Evolutionary conservation across 208 protist species (phyloP).

Genomic region (Wallacemonas rigidus): DNA sequence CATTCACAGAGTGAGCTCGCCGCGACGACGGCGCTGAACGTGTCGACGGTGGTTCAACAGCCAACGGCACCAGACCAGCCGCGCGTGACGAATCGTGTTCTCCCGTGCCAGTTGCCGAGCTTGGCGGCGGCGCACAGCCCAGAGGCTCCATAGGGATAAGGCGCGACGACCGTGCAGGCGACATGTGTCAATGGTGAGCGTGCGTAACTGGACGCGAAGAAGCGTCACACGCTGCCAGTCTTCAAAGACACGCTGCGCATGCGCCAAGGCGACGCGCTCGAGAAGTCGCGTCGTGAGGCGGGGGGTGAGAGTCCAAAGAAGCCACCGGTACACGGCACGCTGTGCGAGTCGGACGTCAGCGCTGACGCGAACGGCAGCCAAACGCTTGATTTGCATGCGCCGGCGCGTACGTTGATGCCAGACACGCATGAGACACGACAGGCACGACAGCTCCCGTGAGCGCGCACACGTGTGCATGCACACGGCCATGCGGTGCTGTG

Average conservation of each 20-base stretch:
- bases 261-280: neutral
- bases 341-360: neutral
- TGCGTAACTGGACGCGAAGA: neutral
- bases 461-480: too few relatives aligned
- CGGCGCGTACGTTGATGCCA: neutral
- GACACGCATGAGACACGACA: neutral
- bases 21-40: constrained; percentile 15
- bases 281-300: neutral
- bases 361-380: neutral
- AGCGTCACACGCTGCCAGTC: neutral
- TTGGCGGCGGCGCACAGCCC: constrained; percentile 25
- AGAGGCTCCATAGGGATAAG: constrained; percentile 30
- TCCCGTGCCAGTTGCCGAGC: constrained; percentile 22
- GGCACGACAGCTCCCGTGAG: neutral
- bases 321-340: neutral
- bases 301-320: neutral
- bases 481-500: too few relatives aligned
- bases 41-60: constrained; percentile 16
- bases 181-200: neutral
- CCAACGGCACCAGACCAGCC: constrained; percentile 29
- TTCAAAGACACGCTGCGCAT: neutral
- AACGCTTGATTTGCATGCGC: neutral
- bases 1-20: neutral
- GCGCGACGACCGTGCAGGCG: constrained; percentile 2
- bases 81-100: constrained; percentile 20